These are phyloP conservation scores for Mycena vulgaris DNA, from an alignment of 768 basidiomycete genomes.

Conservation along the genomic window DNA sequence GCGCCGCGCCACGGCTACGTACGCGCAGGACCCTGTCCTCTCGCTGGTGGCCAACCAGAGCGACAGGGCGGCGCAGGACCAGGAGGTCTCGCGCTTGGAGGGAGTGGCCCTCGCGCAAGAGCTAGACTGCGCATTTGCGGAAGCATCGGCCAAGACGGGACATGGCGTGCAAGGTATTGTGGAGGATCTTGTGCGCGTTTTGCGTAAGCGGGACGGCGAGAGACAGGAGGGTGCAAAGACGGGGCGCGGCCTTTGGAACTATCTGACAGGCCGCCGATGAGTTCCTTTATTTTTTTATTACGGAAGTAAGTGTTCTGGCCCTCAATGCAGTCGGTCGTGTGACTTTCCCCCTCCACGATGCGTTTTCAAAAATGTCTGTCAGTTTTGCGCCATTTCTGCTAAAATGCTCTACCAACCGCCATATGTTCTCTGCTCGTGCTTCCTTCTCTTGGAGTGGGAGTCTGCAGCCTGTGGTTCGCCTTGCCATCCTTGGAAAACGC, in stretches of 20 bases:
- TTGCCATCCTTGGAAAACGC: not conserved
- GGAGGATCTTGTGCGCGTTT: slow-evolving; percentile 26
- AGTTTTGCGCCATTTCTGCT: not conserved
- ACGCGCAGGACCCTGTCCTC: slow-evolving; percentile 25
- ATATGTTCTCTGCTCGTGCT: not conserved
- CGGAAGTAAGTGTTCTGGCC: not conserved
- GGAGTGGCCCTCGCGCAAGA: slow-evolving; percentile 35
- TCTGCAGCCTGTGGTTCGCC: not conserved
- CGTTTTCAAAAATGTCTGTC: not conserved
- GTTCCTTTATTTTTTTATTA: not conserved
- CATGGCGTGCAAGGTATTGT: slow-evolving; percentile 25
- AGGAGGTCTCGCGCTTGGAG: slow-evolving; percentile 32
- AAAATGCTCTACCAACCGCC: not conserved
- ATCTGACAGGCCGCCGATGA: slow-evolving; percentile 27
- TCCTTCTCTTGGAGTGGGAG: not conserved
- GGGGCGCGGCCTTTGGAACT: slow-evolving; percentile 22
- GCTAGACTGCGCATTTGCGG: slow-evolving; percentile 33
- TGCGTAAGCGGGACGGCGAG: slow-evolving; percentile 11
- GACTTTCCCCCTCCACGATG: not conserved
- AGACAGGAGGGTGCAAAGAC: not conserved
- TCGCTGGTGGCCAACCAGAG: slow-evolving; percentile 34
- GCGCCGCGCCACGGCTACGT: slow-evolving; percentile 29
- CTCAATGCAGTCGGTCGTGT: not conserved
- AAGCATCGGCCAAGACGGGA: slow-evolving; percentile 36
- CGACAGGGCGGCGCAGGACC: slow-evolving; percentile 36